These are phyloP conservation scores for Euphorbia celastroides DNA, from an alignment of 441 rosid species.

Conservation along the genomic window DNA sequence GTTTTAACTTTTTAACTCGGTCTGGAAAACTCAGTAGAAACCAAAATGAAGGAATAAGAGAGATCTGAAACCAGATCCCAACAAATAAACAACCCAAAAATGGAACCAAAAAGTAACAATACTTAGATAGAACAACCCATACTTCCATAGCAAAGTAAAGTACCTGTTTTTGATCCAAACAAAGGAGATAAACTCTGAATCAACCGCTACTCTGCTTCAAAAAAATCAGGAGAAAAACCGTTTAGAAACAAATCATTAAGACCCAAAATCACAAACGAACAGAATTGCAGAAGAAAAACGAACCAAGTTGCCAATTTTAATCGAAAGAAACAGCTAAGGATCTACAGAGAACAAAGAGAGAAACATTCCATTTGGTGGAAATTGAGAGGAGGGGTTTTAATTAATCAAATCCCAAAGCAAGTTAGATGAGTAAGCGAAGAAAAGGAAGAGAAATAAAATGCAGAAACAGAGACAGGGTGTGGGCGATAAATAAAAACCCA, in stretches of 20 bases:
- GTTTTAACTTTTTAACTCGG: conserved; percentile 15
- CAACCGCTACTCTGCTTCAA: conserved; percentile 13
- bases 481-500: neutral
- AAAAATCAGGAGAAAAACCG: conserved; percentile 16
- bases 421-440: neutral
- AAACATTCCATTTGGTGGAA: conserved; percentile 1
- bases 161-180: conserved; percentile 15
- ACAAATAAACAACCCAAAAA: conserved; percentile 15
- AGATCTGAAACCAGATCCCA: conserved; percentile 43
- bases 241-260: neutral
- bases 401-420: neutral
- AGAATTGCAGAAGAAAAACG: neutral
- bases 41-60: conserved; percentile 31
- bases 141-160: neutral
- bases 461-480: conserved; percentile 17
- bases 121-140: neutral
- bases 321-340: conserved; percentile 3
- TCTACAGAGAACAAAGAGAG: neutral
- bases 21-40: conserved; percentile 19
- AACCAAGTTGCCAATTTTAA: neutral
- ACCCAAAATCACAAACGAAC: neutral
- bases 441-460: conserved; percentile 1
- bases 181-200: neutral
- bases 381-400: neutral
- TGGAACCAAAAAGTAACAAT: conserved; percentile 1